Conservation (phyloP, 805 yeast genomes). For the Wickerhamiella dianesei region DNA sequence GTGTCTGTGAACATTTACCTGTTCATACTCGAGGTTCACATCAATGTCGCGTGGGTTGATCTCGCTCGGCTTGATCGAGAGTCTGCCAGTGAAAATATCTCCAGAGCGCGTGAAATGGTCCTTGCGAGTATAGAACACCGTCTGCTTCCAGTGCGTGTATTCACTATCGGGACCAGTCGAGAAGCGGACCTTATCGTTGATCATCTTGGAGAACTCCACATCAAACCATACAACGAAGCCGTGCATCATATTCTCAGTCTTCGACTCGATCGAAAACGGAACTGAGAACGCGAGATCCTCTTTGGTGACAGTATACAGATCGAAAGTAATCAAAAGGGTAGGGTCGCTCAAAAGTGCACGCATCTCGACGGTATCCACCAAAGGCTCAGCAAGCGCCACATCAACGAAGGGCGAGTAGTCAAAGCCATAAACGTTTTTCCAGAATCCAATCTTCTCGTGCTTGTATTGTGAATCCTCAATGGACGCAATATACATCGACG, state of each 20-base stretch:
- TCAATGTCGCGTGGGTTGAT: constrained; percentile 83
- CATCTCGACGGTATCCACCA: constrained; percentile 88
- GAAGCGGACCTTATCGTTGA: constrained; percentile 43
- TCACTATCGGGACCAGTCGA: constrained; percentile 90
- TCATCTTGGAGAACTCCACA: constrained; percentile 54
- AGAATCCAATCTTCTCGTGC: constrained; percentile 77
- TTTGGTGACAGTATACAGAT: constrained; percentile 75
- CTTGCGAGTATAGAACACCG: constrained; percentile 79
- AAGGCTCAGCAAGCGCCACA: constrained; percentile 80
- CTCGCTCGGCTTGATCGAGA: constrained; percentile 64
- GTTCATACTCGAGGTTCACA: constrained; percentile 45
- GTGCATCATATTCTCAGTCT: constrained; percentile 68
- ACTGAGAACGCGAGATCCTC: constrained; percentile 67
- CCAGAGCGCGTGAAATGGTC: constrained; percentile 66
- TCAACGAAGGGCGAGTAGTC: constrained; percentile 86
- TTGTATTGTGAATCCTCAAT: constrained; percentile 88
- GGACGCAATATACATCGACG: constrained; percentile 78
- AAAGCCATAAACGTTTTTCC: constrained; percentile 97
- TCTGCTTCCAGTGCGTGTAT: constrained; percentile 98
- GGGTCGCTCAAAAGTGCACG: constrained; percentile 62
- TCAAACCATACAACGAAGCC: constrained; percentile 94
- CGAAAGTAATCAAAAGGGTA: constrained; percentile 61
- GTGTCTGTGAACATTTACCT: constrained; percentile 2
- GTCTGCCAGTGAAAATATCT: constrained; percentile 56
- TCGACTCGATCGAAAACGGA: constrained; percentile 57